phyloP scores from a whole-genome alignment of 192 early-diverging fungal species.

The Allomyces macrogynus region DNA sequence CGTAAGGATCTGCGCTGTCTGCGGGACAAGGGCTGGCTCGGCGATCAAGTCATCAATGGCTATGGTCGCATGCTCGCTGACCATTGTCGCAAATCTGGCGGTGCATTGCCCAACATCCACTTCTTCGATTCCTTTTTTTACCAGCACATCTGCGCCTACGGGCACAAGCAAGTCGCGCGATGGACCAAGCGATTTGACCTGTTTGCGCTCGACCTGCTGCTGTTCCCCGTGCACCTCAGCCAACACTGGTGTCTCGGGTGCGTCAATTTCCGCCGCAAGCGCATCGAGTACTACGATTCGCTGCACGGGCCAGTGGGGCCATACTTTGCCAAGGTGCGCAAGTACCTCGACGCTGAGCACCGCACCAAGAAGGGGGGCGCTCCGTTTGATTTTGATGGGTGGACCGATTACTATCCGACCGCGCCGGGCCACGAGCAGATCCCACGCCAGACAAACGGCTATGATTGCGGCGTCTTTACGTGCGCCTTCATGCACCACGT shows the following conservation, averaged over 20 bases:
- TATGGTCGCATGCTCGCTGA: too few relatives aligned
- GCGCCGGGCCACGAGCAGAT: conserved; percentile 19
- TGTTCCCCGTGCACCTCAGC: conserved; percentile 68
- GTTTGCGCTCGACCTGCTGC: conserved; percentile 51
- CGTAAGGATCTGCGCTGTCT: too few relatives aligned
- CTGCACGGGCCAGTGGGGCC: conserved; percentile 23
- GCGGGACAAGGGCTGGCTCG: too few relatives aligned
- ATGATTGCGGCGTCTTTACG: conserved; percentile 90
- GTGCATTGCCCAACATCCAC: conserved; percentile 16
- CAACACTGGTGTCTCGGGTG: conserved; percentile 52
- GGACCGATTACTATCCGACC: conserved; percentile 38
- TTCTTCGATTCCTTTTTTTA: conserved; percentile 88
- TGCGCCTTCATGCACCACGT: conserved; percentile 65
- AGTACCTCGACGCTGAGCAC: conserved; percentile 45
- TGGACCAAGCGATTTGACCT: conserved; percentile 55
- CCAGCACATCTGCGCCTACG: conserved; percentile 37
- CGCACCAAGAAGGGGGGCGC: conserved; percentile 45
- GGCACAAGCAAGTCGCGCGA: conserved; percentile 49
- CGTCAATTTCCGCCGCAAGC: conserved; percentile 36
- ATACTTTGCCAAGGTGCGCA: conserved; percentile 25
- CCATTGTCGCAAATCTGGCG: too few relatives aligned
- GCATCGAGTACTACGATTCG: conserved; percentile 66
- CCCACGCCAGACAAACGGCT: conserved; percentile 68
- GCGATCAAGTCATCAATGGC: too few relatives aligned
- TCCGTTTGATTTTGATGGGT: conserved; percentile 37